Evolutionary conservation across 345 rosid species (phyloP), one percentile per base, ranked within the genome.

Genomic region (Camelina laxa): DNA sequence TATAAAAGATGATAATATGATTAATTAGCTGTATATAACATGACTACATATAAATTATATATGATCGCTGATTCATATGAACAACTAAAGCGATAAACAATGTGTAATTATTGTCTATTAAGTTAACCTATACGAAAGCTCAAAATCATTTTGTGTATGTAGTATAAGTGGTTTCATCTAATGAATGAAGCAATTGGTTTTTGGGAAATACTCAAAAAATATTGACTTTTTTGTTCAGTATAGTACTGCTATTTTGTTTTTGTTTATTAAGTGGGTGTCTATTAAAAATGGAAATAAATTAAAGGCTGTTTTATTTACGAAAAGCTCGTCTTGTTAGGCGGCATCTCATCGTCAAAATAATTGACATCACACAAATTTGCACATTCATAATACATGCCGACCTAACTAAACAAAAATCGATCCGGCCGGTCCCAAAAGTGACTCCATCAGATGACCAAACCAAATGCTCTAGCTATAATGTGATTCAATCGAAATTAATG

Each of bases 121-220:
- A 36, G 19, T 72, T 50, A 35, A 38, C 21, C 69, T 61, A n/a
- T 50, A 38, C 53, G 27, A 72, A 62, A 60, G 42, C 69, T 50
- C 68, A 38, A 72, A 61, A 12, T 24, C 61, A 39, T 72, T 5
- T 5, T 27, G 39, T 27, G 19, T 8, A 62, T 21, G n/a, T 27
- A 21, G 51, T 22, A 13, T 27, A 30, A 65, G n/a, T 65, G 16
- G 56, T 65, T 47, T 30, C 41, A 47, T 65, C 27, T 12, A 65
- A 17, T 17, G 17, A 65, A 31, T 6, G 30, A 6, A 65, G 8
- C 4, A 31, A 17, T 7, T 30, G 1, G 3, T 11, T 30, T 41
- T 2, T 27, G 21, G n/a, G 6, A 64, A 45, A 44, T 44, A 64
- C 53, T 63, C 9, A 2, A 44, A 16, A 27, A 4, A n/a, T n/a